Evolutionary conservation across 306 rosid genomes (phyloP), one percentile per base, ranked within the genome.

Genomic region (Pachyrhizus erosus): DNA sequence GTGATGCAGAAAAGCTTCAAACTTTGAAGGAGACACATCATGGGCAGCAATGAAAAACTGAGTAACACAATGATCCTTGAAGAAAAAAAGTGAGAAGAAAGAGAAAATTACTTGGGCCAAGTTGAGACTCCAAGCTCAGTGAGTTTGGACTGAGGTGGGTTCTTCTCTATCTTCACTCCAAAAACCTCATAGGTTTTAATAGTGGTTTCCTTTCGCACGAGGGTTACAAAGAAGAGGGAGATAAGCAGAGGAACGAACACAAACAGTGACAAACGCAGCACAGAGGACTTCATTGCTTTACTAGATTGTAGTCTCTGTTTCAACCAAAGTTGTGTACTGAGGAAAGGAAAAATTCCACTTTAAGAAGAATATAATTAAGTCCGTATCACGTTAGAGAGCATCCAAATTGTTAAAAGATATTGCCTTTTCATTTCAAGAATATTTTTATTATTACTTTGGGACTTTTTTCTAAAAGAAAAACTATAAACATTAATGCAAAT

Each of bases 151-250:
- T 89, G 79, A 45, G 93, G 89, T 67, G 97, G 98, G 68, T 88
- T 93, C 77, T 74, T 90, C 73, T 93, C 84, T 33, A 95, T 88
- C 89, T 85, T 95, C 84, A 95, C 94, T 23, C 99, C 99, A 55
- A 85, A 78, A 15, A 84, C 86, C 79, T 90, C 97, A 27, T 82
- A 86, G 54, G 94, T 11, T 40, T 17, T 57, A 93, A 86, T 80
- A 8, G 89, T 24, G 13, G 83, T 17, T 77, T 84, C 75, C 65
- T 80, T 84, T 48, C 74, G 87, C 66, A 21, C 57, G 4, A 66
- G 21, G 3, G 0, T 51, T 2, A 74, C 0, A 24, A 46, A 70
- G 51, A 75, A 73, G 18, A 87, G 17, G 10, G 87, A 68, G 12
- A 84, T 75, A 76, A 84, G 37, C 75, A 89, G 31, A 76, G 90